A percentile compares a stretch with the other conserved stretches of the same genome.
Conservation (phyloP, 176 grass and related monocot species). For the Carex kokanica region DNA sequence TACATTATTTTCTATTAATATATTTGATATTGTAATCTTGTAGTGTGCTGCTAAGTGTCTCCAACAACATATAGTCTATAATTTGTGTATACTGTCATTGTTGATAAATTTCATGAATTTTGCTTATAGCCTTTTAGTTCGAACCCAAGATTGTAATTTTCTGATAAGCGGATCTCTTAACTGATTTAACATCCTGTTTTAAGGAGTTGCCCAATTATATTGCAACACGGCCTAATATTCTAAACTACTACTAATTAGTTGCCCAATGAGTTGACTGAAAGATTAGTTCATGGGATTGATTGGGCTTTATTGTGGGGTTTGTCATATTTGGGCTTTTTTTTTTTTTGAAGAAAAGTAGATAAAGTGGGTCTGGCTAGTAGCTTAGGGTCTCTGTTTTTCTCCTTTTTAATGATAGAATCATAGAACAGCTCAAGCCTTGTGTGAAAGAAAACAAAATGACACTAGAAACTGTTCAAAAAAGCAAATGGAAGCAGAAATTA, state of each 20-base stretch:
- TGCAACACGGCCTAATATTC: neutral
- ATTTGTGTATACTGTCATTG: neutral
- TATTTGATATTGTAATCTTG: too few relatives aligned
- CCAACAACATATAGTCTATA: too few relatives aligned
- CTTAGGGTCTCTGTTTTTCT: too few relatives aligned
- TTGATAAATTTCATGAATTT: neutral
- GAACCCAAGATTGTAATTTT: too few relatives aligned
- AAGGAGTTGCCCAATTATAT: neutral
- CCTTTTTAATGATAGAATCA: too few relatives aligned
- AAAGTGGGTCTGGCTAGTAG: neutral
- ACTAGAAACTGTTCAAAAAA: neutral
- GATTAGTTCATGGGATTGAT: neutral
- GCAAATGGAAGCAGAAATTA: neutral
- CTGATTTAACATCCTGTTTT: neutral
- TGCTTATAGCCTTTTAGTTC: neutral
- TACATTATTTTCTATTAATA: too few relatives aligned
- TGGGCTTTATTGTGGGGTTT: neutral
- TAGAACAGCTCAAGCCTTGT: neutral
- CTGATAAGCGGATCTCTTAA: too few relatives aligned
- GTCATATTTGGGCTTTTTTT: neutral
- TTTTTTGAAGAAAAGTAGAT: neutral
- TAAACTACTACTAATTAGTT: neutral
- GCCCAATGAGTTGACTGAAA: neutral
- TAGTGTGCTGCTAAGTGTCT: too few relatives aligned
- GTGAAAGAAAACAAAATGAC: neutral